phyloP scores from a whole-genome alignment of 345 rosid genomes.

The Rhodamnia argentea region DNA sequence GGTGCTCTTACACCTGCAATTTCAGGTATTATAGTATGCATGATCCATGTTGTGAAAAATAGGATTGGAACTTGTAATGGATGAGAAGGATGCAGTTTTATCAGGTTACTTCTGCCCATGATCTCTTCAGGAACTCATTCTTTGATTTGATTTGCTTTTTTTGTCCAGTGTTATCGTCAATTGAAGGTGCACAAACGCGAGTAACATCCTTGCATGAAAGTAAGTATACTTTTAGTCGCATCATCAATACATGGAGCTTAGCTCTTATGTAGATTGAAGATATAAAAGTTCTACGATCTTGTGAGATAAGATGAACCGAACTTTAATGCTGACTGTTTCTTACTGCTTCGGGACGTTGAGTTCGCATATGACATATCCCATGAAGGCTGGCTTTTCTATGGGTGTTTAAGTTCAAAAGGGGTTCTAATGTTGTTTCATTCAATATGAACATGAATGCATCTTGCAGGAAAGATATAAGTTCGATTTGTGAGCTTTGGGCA shows the following conservation, averaged over 20 bases:
- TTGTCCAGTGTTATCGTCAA: slow-evolving; percentile 70
- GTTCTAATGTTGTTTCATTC: background rate
- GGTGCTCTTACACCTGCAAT: slow-evolving; percentile 85
- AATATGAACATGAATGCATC: background rate
- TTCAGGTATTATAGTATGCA: slow-evolving; percentile 31
- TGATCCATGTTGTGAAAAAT: background rate
- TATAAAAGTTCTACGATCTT: background rate
- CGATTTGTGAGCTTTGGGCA: background rate
- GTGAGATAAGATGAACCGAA: background rate
- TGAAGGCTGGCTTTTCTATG: background rate
- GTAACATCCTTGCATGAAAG: slow-evolving; percentile 38
- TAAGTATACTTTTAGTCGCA: slow-evolving; percentile 15
- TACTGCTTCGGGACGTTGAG: background rate
- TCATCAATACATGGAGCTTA: background rate
- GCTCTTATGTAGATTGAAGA: background rate
- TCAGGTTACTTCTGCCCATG: background rate
- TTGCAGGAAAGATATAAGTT: background rate
- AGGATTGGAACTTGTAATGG: background rate
- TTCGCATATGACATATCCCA: background rate
- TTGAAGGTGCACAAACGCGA: slow-evolving; percentile 57
- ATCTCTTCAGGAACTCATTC: background rate
- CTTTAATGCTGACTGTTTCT: background rate
- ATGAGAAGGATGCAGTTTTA: background rate
- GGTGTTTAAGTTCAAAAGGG: background rate
- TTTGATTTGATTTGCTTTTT: slow-evolving; percentile 8